Base-by-base conservation (phyloP, 148 eudicot genomes). In the Camellia lanceoleosa region DNA sequence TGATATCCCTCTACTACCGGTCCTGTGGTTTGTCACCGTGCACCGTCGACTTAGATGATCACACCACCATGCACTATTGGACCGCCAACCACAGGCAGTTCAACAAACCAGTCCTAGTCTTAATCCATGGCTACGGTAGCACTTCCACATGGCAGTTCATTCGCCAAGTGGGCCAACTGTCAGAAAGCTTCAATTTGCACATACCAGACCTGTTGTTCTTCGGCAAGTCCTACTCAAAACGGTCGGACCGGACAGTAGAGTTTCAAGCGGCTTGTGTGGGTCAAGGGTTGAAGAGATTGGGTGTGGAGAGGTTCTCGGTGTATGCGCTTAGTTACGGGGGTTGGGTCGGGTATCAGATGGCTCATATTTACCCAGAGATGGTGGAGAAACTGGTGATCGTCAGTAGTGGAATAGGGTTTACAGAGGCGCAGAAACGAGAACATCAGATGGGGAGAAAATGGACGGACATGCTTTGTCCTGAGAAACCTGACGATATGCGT, bases 141-240 rank as follows among this genome's bases (percentile, higher is more conserved):
- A 85, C 90, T 63, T 78, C 93, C 1, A 73, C 80, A 20, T 89
- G 89, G 89, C 96, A 92, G 47, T 92, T 89, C 78, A 1, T 58
- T 49, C 73, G 69, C 54, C 85, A 84, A 73, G 81, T 87, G 38
- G 77, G 80, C 56, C 18, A 78, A 41, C 79, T 90, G 42, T 80
- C 91, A 2, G 42, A 79, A 11, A 41, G 70, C 14, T 92, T 89
- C 89, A 88, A 92, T 72, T 63, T 92, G 38, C 88, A 85, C 89
- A 54, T 90, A 9, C 97, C 97, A 20, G 94, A 92, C 43, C 86
- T 92, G n/a, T 79, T 92, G 3, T 92, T 92, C 85, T 92, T 84
- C 61, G 96, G 96, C 1, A 74, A 82, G 8, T 92, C 97, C 38
- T 49, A 75, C 83, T 82, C 91, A 38, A 80, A 30, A 4, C 5